Conservation (phyloP, 495 filamentous ascomycete genomes). For the Parachaetomium inaequale region DNA sequence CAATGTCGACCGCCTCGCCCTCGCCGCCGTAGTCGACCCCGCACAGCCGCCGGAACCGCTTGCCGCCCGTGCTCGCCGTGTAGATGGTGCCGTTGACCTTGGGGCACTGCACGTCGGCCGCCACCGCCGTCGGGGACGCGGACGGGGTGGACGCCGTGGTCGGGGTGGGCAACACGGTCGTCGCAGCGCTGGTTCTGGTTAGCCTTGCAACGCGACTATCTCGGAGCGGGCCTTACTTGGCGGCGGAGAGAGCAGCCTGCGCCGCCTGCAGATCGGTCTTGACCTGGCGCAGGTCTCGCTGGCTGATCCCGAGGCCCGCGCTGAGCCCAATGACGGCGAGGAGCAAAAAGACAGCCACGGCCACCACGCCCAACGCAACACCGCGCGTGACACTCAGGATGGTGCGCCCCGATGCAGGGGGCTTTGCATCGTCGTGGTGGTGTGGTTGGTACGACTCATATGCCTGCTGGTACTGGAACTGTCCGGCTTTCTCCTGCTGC, state of each 20-base stretch:
- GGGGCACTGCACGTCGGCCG: constrained; percentile 25
- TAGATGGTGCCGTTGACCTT: constrained; percentile 36
- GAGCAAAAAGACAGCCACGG: constrained; percentile 13
- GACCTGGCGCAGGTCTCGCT: constrained; percentile 21
- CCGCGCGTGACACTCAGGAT: constrained; percentile 23
- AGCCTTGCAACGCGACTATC: neutral
- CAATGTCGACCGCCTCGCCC: constrained; percentile 33
- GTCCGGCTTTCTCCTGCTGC: neutral
- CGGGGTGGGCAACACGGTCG: neutral
- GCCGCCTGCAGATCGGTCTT: constrained; percentile 18
- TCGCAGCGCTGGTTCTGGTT: neutral
- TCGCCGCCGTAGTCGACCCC: constrained; percentile 36
- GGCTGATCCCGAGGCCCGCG: constrained; percentile 32
- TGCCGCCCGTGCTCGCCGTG: constrained; percentile 21
- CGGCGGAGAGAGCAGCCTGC: constrained; percentile 18
- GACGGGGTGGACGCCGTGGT: constrained; percentile 1
- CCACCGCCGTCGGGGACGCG: constrained; percentile 9
- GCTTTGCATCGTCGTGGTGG: neutral
- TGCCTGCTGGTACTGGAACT: neutral
- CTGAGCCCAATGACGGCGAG: constrained; percentile 27
- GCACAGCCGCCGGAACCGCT: constrained; percentile 34
- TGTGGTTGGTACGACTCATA: constrained; percentile 6
- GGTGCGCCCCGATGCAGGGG: neutral
- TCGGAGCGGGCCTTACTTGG: neutral
- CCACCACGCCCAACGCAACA: constrained; percentile 15